These are phyloP conservation scores for Zymoseptoria passerinii DNA, from an alignment of 2,329 filamentous ascomycete genomes.

Conservation along the genomic window DNA sequence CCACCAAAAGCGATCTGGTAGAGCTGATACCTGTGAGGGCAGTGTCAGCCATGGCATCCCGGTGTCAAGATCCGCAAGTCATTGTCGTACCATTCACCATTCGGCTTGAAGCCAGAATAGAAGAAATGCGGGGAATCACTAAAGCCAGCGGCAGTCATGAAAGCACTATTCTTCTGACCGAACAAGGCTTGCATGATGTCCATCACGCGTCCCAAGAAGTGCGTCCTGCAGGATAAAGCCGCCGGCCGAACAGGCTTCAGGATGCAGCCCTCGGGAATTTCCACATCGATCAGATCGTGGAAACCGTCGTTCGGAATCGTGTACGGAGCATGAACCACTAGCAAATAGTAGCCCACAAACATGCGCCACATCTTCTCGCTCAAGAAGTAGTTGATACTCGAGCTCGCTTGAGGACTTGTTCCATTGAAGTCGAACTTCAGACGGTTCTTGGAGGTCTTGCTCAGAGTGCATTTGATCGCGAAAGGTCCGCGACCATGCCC, in stretches of 20 bases:
- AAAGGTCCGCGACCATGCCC: constrained; percentile 21
- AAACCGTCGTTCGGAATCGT: constrained; percentile 23
- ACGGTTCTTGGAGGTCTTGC: constrained; percentile 19
- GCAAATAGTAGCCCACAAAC: constrained; percentile 22
- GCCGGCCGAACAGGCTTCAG: constrained; percentile 22
- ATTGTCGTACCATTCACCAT: constrained; percentile 34
- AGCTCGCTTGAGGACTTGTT: constrained; percentile 20
- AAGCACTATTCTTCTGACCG: constrained; percentile 21
- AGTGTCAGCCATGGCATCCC: background rate
- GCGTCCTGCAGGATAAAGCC: constrained; percentile 19
- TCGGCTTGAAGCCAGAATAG: constrained; percentile 33
- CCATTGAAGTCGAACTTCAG: constrained; percentile 22
- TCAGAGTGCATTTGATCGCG: constrained; percentile 22
- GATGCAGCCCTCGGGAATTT: constrained; percentile 17
- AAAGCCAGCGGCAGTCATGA: constrained; percentile 23
- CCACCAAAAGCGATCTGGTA: constrained; percentile 31
- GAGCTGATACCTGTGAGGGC: constrained; percentile 32
- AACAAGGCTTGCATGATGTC: constrained; percentile 23
- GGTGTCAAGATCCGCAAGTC: background rate
- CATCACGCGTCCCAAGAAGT: constrained; percentile 22
- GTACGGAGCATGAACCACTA: constrained; percentile 18
- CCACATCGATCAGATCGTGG: constrained; percentile 21
- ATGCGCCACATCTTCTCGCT: constrained; percentile 20
- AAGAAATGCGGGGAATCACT: constrained; percentile 23
- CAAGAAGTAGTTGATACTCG: constrained; percentile 23